Conservation (phyloP, 148 eudicot species). For the Tetragonia tetragonoides region DNA sequence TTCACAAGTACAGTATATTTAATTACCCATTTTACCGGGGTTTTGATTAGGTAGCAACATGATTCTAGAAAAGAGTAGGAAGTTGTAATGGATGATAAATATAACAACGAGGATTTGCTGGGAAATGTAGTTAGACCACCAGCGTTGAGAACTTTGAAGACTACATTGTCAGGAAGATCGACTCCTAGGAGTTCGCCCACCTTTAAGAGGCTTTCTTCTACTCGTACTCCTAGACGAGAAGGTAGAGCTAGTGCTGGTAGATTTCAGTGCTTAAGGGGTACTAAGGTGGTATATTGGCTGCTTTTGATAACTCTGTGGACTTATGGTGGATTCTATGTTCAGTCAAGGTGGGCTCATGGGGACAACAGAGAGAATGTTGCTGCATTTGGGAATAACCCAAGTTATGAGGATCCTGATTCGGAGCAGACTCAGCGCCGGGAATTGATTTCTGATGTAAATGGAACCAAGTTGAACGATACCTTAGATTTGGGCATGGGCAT, state of each 20-base stretch:
- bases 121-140: slow-evolving; percentile 50
- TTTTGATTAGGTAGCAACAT: background rate
- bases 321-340: slow-evolving; percentile 89
- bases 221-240: slow-evolving; percentile 73
- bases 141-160: slow-evolving; percentile 53
- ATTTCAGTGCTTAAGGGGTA: slow-evolving; percentile 66
- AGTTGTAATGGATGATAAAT: slow-evolving; percentile 41
- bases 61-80: background rate
- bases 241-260: slow-evolving; percentile 38
- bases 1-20: background rate
- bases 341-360: slow-evolving; percentile 96
- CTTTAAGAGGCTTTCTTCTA: slow-evolving; percentile 59
- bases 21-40: background rate
- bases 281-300: slow-evolving; percentile 82
- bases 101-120: slow-evolving; percentile 47
- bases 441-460: slow-evolving; percentile 36
- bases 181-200: slow-evolving; percentile 88
- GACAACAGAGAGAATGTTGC: slow-evolving; percentile 62
- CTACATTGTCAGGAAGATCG: slow-evolving; percentile 78
- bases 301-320: slow-evolving; percentile 95
- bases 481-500: slow-evolving; percentile 32
- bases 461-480: slow-evolving; percentile 22
- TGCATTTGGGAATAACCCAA: slow-evolving; percentile 51
- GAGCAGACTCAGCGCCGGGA: slow-evolving; percentile 34
- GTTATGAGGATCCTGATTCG: slow-evolving; percentile 27